phyloP scores from a whole-genome alignment of 2,329 filamentous ascomycete species.

The Purpureocillium lavendulum region DNA sequence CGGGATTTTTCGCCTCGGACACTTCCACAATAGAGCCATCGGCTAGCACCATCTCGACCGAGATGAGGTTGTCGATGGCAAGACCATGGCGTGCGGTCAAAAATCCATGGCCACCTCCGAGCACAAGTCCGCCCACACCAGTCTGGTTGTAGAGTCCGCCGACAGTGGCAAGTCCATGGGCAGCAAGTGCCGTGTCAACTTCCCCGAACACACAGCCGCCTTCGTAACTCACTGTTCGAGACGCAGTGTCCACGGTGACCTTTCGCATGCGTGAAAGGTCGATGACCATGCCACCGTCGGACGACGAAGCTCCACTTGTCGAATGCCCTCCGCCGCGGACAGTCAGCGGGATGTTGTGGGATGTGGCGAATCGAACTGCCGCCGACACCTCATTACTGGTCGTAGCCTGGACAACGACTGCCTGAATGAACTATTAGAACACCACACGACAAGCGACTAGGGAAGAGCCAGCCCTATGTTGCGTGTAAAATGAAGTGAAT shows the following conservation, averaged over 20 bases:
- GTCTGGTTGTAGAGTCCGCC: constrained; percentile 56
- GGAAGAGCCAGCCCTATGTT: too few relatives aligned
- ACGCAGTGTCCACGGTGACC: too few relatives aligned
- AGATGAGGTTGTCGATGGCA: constrained; percentile 31
- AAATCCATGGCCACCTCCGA: constrained; percentile 52
- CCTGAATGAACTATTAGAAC: constrained; percentile 15
- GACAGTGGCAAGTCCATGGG: constrained; percentile 46
- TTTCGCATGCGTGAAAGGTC: constrained; percentile 37
- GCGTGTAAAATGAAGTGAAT: background rate
- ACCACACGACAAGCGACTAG: too few relatives aligned
- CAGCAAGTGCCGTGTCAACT: constrained; percentile 40
- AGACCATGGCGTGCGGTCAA: constrained; percentile 46
- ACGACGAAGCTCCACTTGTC: constrained; percentile 39
- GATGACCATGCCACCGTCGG: constrained; percentile 44
- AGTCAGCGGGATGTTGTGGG: constrained; percentile 35
- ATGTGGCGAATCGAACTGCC: constrained; percentile 13
- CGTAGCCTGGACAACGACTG: constrained; percentile 30
- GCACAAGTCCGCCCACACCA: constrained; percentile 48
- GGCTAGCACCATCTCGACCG: constrained; percentile 28
- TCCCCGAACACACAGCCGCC: constrained; percentile 20
- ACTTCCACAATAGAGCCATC: constrained; percentile 23
- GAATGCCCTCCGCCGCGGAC: constrained; percentile 49
- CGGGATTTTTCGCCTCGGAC: constrained; percentile 29
- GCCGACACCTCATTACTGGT: constrained; percentile 20
- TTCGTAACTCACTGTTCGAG: too few relatives aligned